Conservation (phyloP, 352 stramenopile genomes). For the Pythium dissotocum region DNA sequence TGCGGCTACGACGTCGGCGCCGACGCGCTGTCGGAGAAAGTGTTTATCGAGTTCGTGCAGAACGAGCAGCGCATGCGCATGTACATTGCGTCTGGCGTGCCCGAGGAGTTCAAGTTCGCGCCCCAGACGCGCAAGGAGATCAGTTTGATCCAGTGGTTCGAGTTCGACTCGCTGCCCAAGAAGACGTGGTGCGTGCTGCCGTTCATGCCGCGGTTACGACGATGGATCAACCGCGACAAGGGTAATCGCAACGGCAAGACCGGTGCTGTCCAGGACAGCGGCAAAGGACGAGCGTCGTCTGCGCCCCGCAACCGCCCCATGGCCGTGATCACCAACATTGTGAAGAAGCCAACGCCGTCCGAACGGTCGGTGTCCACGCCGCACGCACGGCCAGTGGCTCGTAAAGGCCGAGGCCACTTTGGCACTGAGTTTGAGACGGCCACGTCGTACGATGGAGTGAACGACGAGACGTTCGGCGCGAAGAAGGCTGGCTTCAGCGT, state of each 20-base stretch:
- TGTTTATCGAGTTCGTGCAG: conserved; percentile 84
- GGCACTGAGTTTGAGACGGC: conserved; percentile 78
- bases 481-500: conserved; percentile 83
- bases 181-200: conserved; percentile 94
- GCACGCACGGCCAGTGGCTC: conserved; percentile 44
- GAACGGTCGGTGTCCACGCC: conserved; percentile 78
- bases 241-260: conserved; percentile 28
- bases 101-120: conserved; percentile 91
- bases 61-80: conserved; percentile 91
- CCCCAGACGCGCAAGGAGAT: conserved; percentile 96
- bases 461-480: conserved; percentile 86
- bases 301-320: conserved; percentile 72
- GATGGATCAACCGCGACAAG: conserved; percentile 89
- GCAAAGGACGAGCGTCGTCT: conserved; percentile 66
- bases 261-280: conserved; percentile 8
- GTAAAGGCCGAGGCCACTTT: conserved; percentile 72
- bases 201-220: conserved; percentile 88
- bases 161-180: conserved; percentile 89
- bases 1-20: conserved; percentile 86
- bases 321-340: conserved; percentile 38
- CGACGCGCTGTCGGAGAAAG: conserved; percentile 71
- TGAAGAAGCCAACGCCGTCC: conserved; percentile 41
- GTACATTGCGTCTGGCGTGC: conserved; percentile 91
- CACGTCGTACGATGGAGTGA: conserved; percentile 86
- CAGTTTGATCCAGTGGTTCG: conserved; percentile 91